Evolutionary conservation across 2,329 filamentous ascomycete species (phyloP).

Genomic region (Trichoderma gracile): DNA sequence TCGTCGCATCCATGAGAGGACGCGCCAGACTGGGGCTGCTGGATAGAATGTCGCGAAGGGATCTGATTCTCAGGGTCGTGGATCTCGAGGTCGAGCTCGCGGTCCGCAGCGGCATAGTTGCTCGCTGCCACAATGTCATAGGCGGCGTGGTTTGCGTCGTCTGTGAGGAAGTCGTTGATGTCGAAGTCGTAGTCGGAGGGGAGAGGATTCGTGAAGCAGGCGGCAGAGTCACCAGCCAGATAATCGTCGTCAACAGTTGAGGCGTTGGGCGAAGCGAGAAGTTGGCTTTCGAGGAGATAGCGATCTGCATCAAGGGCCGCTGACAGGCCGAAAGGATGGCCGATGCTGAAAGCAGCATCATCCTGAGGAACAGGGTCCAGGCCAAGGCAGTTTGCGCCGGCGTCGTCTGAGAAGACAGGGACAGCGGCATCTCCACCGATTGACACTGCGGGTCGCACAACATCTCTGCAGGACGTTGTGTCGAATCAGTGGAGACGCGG

Average conservation of each 20-base stretch:
- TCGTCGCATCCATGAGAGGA: constrained; percentile 72
- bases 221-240: constrained; percentile 62
- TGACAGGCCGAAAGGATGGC: constrained; percentile 68
- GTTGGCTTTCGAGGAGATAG: constrained; percentile 73
- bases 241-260: constrained; percentile 66
- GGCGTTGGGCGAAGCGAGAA: constrained; percentile 72
- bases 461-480: constrained; percentile 99
- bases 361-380: constrained; percentile 57
- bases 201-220: constrained; percentile 45
- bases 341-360: constrained; percentile 66
- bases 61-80: constrained; percentile 61
- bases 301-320: constrained; percentile 70
- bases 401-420: constrained; percentile 47
- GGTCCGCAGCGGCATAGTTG: constrained; percentile 54
- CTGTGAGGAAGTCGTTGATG: constrained; percentile 57
- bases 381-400: constrained; percentile 42
- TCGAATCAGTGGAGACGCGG: constrained; percentile 73
- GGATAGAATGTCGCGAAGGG: constrained; percentile 67
- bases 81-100: constrained; percentile 54
- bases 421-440: constrained; percentile 66
- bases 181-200: constrained; percentile 48
- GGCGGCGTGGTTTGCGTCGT: constrained; percentile 49
- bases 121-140: constrained; percentile 52
- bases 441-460: constrained; percentile 99
- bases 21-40: constrained; percentile 73